Evolutionary conservation across 768 basidiomycete genomes (phyloP), one percentile per base, ranked within the genome.

Genomic region (Tulasnella sp.): DNA sequence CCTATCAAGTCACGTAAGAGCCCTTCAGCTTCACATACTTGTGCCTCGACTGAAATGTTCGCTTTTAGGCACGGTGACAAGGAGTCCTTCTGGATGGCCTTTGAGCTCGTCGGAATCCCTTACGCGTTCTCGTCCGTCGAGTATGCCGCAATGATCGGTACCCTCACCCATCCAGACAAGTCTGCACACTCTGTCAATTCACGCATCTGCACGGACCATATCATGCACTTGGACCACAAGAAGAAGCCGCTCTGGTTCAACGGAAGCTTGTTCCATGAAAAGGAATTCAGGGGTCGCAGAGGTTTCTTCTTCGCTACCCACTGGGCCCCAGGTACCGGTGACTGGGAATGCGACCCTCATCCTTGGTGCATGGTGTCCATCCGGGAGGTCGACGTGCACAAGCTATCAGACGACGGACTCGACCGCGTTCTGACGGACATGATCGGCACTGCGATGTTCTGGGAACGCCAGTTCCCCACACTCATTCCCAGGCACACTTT

Each of bases 101-200:
- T 64, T 34, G 60, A 64, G 60, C 60, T 64, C n/a, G 16, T 64
- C 11, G 60, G 60, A 24, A 24, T 34, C n/a, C 60, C 60, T 6
- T 64, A 64, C 60, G 60, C 60, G 60, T 64, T 64, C 60, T n/a
- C 60, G 60, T 64, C 60, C 28, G n/a, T 64, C 60, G 60, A 64
- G 16, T 64, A 64, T 34, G 60, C 60, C n/a, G 24, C 60, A 34
- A 64, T 64, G 60, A 64, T 64, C 31, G 60, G 60, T 64, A 20
- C n/a, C 34, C 60, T 64, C 60, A 64, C n/a, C 60, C n/a, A 64
- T 34, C 60, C 60, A 31, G 60, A 64, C 60, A 31, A 8, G 2
- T 1, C 60, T n/a, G 60, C 60, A 1, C 24, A 64, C 8, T 64
- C 60, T 64, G n/a, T 64, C 60, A 64, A 28, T 14, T n/a, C 60